These are phyloP conservation scores for Cyberlindnera misumaiensis DNA, from an alignment of 805 yeast genomes.

Conservation along the genomic window DNA sequence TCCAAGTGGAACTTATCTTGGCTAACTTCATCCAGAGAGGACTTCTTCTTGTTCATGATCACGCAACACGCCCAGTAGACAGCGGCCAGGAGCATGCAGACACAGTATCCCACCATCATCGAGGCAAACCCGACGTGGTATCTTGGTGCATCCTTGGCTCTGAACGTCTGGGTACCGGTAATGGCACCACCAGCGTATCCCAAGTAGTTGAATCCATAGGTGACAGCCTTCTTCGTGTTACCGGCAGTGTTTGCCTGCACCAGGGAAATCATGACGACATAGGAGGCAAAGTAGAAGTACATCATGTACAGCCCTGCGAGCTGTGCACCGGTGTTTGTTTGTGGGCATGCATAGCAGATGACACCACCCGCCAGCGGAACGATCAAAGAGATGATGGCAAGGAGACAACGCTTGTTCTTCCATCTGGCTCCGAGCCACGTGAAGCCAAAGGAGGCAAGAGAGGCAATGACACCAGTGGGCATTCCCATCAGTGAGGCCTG, in stretches of 20 bases:
- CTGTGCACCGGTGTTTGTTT: constrained; percentile 23
- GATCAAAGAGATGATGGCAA: constrained; percentile 22
- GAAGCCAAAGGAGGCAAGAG: constrained; percentile 24
- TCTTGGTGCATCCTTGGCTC: constrained; percentile 33
- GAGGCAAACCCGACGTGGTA: constrained; percentile 39
- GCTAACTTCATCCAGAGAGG: neutral
- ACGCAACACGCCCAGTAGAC: constrained; percentile 27
- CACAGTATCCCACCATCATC: constrained; percentile 35
- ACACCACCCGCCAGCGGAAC: constrained; percentile 24
- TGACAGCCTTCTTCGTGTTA: constrained; percentile 35
- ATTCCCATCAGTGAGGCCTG: constrained; percentile 22
- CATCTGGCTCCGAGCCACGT: constrained; percentile 28
- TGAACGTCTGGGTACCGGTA: constrained; percentile 42
- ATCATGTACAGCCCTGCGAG: constrained; percentile 25
- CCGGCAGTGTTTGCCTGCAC: constrained; percentile 40
- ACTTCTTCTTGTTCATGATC: constrained; percentile 29
- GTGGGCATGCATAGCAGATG: constrained; percentile 15
- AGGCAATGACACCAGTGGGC: constrained; percentile 27
- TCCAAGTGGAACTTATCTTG: constrained; percentile 15
- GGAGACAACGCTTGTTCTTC: constrained; percentile 23
- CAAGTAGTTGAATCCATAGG: constrained; percentile 30
- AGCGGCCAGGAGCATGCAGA: constrained; percentile 30
- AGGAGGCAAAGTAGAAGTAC: constrained; percentile 29
- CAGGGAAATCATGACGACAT: constrained; percentile 27
- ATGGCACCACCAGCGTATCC: constrained; percentile 38